A percentile compares a stretch with the other conserved stretches of the same genome.
Evolutionary conservation across 345 rosid genomes (phyloP).

Genomic region (Isatis tinctoria): DNA sequence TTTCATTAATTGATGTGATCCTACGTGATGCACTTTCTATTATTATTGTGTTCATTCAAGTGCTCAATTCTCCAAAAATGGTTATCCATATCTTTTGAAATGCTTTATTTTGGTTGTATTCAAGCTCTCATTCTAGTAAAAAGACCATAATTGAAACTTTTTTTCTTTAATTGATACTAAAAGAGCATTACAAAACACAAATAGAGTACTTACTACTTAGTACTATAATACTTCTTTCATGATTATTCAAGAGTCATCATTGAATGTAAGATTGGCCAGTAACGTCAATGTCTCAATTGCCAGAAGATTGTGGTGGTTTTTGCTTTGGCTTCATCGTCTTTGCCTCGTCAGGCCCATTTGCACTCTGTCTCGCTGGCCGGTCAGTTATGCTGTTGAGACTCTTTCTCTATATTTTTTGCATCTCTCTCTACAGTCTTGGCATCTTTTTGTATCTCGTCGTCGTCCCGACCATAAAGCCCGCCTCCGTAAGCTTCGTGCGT

Average conservation of each 20-base stretch:
- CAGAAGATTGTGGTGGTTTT: constrained; percentile 51
- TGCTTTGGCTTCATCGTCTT: constrained; percentile 34
- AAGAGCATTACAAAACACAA: background rate
- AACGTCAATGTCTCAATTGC: constrained; percentile 55
- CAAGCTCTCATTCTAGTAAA: no score
- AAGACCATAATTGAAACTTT: no score
- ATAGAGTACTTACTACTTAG: background rate
- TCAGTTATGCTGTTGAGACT: constrained; percentile 1
- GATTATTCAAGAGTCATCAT: background rate
- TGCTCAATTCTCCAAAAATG: background rate
- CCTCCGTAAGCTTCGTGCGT: constrained; percentile 63
- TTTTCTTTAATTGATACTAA: no score
- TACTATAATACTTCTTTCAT: background rate
- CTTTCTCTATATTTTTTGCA: background rate
- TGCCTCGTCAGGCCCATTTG: constrained; percentile 49
- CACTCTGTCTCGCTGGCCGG: constrained; percentile 65
- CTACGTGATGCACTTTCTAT: no score
- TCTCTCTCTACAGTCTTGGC: background rate
- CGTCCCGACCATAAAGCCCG: constrained; percentile 54
- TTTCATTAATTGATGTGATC: no score
- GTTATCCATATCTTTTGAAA: background rate
- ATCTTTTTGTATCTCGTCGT: constrained; percentile 10
- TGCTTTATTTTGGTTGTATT: no score
- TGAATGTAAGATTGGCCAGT: constrained; percentile 72
- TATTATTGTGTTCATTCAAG: no score